A percentile compares a stretch with the other conserved stretches of the same genome.
Evolutionary conservation across 139 green algal genomes (phyloP).

Genomic region (Micractinium sp.): DNA sequence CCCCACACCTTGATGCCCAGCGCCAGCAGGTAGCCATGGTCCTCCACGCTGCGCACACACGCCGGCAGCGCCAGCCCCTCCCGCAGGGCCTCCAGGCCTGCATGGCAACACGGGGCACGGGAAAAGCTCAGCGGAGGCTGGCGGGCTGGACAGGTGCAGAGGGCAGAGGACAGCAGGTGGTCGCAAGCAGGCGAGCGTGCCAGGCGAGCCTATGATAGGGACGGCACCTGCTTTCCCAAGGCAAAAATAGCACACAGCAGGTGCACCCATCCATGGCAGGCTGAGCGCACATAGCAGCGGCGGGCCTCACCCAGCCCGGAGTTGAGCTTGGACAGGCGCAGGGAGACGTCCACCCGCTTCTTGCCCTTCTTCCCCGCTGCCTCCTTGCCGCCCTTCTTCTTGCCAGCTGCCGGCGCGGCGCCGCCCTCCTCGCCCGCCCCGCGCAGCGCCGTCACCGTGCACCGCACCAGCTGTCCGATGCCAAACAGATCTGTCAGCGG

Average conservation of each 20-base stretch:
- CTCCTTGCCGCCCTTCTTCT: background rate
- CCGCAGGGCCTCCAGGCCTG: constrained; percentile 37
- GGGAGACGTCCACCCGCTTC: constrained; percentile 69
- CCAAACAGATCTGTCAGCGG: constrained; percentile 58
- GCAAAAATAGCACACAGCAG: background rate
- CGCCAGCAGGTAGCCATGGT: constrained; percentile 86
- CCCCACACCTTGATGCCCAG: constrained; percentile 78
- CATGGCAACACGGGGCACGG: no score
- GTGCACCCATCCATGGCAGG: background rate
- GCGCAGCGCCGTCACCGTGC: constrained; percentile 52
- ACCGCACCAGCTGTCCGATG: constrained; percentile 84
- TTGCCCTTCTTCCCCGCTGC: constrained; percentile 18
- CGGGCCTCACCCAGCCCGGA: constrained; percentile 36
- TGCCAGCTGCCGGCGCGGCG: background rate
- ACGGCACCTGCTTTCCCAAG: background rate
- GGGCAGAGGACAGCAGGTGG: background rate
- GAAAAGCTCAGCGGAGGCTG: no score
- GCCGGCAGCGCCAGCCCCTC: constrained; percentile 64
- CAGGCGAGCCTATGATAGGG: background rate
- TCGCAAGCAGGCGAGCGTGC: background rate
- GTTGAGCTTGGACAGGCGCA: constrained; percentile 55
- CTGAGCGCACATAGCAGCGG: background rate
- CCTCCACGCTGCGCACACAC: constrained; percentile 85
- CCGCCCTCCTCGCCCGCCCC: background rate
- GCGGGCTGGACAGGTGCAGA: background rate